phyloP scores from a whole-genome alignment of 176 grass and related monocot species.

The Bothriochloa decipiens region DNA sequence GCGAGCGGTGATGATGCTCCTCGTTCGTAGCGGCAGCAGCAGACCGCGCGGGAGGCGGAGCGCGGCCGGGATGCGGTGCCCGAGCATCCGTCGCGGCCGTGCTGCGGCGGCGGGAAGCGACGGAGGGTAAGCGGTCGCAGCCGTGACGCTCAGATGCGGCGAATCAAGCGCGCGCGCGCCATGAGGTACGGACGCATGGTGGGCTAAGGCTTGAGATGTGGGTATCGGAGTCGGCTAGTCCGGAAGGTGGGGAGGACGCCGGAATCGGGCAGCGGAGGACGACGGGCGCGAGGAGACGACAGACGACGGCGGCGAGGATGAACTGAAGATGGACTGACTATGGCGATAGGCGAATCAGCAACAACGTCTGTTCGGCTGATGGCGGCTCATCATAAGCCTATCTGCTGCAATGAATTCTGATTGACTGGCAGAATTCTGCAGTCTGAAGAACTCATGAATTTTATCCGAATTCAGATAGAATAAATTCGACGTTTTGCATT shows the following conservation, averaged over 20 bases:
- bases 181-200: not conserved
- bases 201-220: not conserved
- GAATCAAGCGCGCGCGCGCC: not conserved
- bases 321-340: no score
- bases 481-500: no score
- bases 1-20: not conserved
- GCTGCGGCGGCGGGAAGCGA: not conserved
- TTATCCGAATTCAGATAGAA: no score
- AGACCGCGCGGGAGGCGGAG: slow-evolving; percentile 1
- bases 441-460: no score
- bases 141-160: slow-evolving; percentile 38
- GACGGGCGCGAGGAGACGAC: not conserved
- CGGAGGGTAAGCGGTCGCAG: slow-evolving; percentile 15
- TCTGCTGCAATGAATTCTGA: no score
- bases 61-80: not conserved
- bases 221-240: not conserved
- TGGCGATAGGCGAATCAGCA: no score
- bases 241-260: not conserved
- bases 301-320: not conserved
- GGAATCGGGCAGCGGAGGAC: not conserved
- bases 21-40: not conserved
- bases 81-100: slow-evolving; percentile 15
- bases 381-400: no score
- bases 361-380: no score
- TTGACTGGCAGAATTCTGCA: no score